phyloP scores from a whole-genome alignment of 495 filamentous ascomycete genomes.

The Penicillium angulare region DNA sequence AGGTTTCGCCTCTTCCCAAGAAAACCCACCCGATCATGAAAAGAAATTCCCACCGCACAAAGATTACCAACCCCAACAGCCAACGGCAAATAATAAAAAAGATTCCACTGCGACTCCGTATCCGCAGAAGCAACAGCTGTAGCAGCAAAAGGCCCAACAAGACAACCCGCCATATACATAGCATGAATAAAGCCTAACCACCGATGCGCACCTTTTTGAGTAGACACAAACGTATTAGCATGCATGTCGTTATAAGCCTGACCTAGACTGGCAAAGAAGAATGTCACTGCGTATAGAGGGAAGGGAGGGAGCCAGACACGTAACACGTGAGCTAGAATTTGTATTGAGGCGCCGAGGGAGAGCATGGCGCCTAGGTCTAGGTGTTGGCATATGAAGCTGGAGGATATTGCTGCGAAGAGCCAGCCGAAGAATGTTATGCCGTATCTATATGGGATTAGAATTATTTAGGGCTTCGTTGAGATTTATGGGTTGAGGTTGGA shows the following conservation, averaged over 20 bases:
- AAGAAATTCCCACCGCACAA: conserved; percentile 15
- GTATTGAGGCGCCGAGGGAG: conserved; percentile 21
- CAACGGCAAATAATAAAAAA: conserved; percentile 29
- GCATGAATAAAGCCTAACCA: conserved; percentile 37
- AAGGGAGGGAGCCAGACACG: conserved; percentile 31
- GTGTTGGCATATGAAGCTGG: conserved; percentile 24
- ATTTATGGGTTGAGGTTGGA: neutral
- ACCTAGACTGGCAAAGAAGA: conserved; percentile 31
- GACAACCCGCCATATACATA: conserved; percentile 36
- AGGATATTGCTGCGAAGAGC: conserved; percentile 31
- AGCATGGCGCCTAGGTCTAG: conserved; percentile 29
- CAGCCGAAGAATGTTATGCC: conserved; percentile 31
- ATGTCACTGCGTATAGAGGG: conserved; percentile 26
- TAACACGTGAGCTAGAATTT: conserved; percentile 28
- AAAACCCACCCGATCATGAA: conserved; percentile 19
- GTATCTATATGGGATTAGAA: conserved; percentile 12
- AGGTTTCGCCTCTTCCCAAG: neutral
- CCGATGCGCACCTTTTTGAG: conserved; percentile 25
- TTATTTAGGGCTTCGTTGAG: neutral
- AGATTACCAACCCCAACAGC: conserved; percentile 25
- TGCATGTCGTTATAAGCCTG: conserved; percentile 37
- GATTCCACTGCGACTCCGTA: conserved; percentile 16
- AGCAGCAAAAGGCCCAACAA: conserved; percentile 29
- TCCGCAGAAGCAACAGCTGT: conserved; percentile 29
- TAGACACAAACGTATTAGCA: conserved; percentile 31